Conservation (phyloP, 1,284 basidiomycete species). For the Pisolithus thermaeus region DNA sequence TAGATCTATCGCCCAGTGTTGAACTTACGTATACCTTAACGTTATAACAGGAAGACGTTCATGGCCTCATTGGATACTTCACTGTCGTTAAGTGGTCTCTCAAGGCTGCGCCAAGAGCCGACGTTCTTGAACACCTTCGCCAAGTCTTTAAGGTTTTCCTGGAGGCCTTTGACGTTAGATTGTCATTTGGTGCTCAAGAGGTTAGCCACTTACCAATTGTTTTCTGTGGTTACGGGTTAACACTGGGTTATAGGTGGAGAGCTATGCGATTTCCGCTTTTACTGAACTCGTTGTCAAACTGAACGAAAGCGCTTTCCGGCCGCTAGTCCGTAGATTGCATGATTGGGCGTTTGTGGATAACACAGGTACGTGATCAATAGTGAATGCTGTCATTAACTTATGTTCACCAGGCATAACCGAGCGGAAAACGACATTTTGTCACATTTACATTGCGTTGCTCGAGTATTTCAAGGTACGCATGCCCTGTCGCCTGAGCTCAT, state of each 20-base stretch:
- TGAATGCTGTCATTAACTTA: background rate
- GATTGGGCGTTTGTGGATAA: conserved; percentile 88
- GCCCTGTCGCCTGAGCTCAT: background rate
- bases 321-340: conserved; percentile 86
- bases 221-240: background rate
- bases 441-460: conserved; percentile 65
- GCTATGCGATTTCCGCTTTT: conserved; percentile 68
- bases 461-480: conserved; percentile 76
- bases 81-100: conserved; percentile 61
- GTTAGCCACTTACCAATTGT: conserved; percentile 20
- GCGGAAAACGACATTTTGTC: conserved; percentile 67
- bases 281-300: conserved; percentile 88
- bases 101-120: conserved; percentile 57
- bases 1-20: conserved; percentile 18
- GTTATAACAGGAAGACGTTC: conserved; percentile 14
- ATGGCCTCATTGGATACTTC: conserved; percentile 54
- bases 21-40: background rate
- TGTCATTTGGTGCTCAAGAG: conserved; percentile 27
- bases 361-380: conserved; percentile 34
- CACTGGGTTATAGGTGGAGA: conserved; percentile 41
- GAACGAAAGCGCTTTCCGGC: conserved; percentile 90
- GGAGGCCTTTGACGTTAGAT: conserved; percentile 64
- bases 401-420: conserved; percentile 30
- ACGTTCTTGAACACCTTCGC: conserved; percentile 68
- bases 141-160: conserved; percentile 79